These are phyloP conservation scores for Yarrowia galli DNA, from an alignment of 1,139 yeast genomes.

Conservation along the genomic window DNA sequence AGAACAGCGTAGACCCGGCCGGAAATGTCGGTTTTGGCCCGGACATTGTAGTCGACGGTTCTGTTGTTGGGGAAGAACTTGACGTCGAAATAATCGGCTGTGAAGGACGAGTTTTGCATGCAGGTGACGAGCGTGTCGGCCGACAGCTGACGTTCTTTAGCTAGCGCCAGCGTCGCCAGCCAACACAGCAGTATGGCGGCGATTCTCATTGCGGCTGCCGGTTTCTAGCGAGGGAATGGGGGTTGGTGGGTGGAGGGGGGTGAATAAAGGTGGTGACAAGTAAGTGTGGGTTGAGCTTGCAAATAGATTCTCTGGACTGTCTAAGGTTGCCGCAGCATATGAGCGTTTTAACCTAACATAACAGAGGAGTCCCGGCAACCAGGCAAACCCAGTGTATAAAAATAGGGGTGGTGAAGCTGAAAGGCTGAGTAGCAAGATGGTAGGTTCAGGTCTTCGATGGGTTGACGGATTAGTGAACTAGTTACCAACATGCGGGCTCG, in stretches of 20 bases:
- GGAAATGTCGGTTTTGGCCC: slow-evolving; percentile 78
- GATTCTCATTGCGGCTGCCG: slow-evolving; percentile 28
- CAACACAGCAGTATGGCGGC: slow-evolving; percentile 35
- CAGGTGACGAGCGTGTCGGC: slow-evolving; percentile 79
- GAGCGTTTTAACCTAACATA: slow-evolving; percentile 34
- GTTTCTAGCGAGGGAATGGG: slow-evolving; percentile 29
- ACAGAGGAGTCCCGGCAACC: slow-evolving; percentile 30
- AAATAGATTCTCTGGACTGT: not conserved
- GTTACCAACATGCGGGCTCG: no score
- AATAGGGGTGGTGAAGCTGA: not conserved
- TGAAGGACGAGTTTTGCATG: slow-evolving; percentile 85
- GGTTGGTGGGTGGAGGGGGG: slow-evolving; percentile 7
- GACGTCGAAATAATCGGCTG: slow-evolving; percentile 83
- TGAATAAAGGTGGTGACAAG: not conserved
- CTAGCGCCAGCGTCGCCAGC: slow-evolving; percentile 39
- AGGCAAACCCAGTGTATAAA: slow-evolving; percentile 15
- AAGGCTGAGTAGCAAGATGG: no score
- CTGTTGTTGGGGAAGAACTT: slow-evolving; percentile 70
- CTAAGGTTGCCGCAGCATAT: slow-evolving; percentile 36
- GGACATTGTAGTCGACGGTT: slow-evolving; percentile 70
- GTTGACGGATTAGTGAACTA: no score
- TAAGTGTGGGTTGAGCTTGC: slow-evolving; percentile 6
- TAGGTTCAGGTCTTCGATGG: no score
- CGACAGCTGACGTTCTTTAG: slow-evolving; percentile 45
- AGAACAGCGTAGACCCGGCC: slow-evolving; percentile 75